Evolutionary conservation across 1,139 yeast genomes (phyloP).

Genomic region (Sporopachydermia cereana): DNA sequence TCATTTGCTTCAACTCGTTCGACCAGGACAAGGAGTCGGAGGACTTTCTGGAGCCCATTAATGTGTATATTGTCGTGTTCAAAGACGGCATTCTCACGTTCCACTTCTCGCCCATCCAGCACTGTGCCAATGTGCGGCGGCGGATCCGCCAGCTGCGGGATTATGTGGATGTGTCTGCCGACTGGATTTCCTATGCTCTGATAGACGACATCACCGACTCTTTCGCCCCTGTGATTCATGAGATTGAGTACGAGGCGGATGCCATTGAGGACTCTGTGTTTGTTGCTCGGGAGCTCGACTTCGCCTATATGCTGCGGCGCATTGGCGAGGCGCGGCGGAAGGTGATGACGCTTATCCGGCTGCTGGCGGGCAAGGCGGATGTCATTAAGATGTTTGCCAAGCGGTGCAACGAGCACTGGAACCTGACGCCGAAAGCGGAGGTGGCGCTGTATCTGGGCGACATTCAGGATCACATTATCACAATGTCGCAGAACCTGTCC

Average conservation of each 20-base stretch:
- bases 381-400: slow-evolving; percentile 96
- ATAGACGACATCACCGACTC: slow-evolving; percentile 92
- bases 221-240: slow-evolving; percentile 82
- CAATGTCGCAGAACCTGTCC: slow-evolving; percentile 84
- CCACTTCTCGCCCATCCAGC: slow-evolving; percentile 73
- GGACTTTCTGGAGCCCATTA: slow-evolving; percentile 77
- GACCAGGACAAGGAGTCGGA: slow-evolving; percentile 67
- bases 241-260: slow-evolving; percentile 84
- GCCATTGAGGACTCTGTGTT: slow-evolving; percentile 81
- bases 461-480: slow-evolving; percentile 93
- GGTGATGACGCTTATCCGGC: slow-evolving; percentile 86
- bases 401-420: slow-evolving; percentile 68
- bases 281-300: slow-evolving; percentile 49
- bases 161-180: slow-evolving; percentile 77
- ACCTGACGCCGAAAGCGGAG: slow-evolving; percentile 29
- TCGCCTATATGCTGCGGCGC: slow-evolving; percentile 59
- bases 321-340: slow-evolving; percentile 85
- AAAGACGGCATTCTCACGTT: slow-evolving; percentile 74
- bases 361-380: slow-evolving; percentile 90
- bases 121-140: slow-evolving; percentile 80
- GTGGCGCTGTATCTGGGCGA: slow-evolving; percentile 74
- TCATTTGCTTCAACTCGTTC: slow-evolving; percentile 75
- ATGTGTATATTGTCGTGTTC: slow-evolving; percentile 81
- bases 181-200: slow-evolving; percentile 89
- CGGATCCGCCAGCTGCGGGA: slow-evolving; percentile 86